Percentiles rank a stretch among this genome's conserved stretches.
Evolutionary conservation across 2,329 filamentous ascomycete genomes (phyloP).

Genomic region (Metarhizium brunneum): DNA sequence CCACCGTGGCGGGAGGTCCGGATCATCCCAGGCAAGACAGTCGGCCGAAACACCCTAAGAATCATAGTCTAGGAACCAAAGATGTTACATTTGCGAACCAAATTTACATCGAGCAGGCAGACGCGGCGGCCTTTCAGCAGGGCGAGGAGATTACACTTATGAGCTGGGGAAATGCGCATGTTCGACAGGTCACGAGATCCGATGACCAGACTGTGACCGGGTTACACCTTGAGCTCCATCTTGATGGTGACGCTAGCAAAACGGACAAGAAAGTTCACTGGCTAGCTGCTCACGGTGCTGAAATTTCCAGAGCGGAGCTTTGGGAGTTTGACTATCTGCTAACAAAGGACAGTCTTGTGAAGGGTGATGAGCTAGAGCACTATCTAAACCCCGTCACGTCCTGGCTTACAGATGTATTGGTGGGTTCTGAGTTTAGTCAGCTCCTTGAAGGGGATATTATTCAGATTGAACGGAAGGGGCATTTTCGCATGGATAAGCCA

Average conservation of each 20-base stretch:
- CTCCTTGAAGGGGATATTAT: neutral
- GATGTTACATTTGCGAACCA: neutral
- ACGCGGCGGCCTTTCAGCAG: neutral
- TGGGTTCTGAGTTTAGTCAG: neutral
- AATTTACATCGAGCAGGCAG: neutral
- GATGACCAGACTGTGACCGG: neutral
- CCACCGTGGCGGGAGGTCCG: neutral
- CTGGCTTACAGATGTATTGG: neutral
- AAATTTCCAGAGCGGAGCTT: neutral
- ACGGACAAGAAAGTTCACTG: conserved; percentile 4
- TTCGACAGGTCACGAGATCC: neutral
- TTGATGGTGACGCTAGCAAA: neutral
- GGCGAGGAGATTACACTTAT: neutral
- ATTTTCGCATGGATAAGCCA: neutral
- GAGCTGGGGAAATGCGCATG: neutral
- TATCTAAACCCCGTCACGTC: neutral
- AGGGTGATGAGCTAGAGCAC: neutral
- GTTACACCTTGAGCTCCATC: neutral
- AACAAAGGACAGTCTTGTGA: neutral
- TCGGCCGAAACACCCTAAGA: conserved; percentile 1
- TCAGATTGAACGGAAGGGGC: conserved; percentile 2
- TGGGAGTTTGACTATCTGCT: conserved; percentile 2
- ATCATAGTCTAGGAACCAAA: neutral
- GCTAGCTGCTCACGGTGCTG: neutral
- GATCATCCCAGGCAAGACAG: neutral